These are phyloP conservation scores for Trametes gibbosa DNA, from an alignment of 768 basidiomycete species.

Conservation along the genomic window DNA sequence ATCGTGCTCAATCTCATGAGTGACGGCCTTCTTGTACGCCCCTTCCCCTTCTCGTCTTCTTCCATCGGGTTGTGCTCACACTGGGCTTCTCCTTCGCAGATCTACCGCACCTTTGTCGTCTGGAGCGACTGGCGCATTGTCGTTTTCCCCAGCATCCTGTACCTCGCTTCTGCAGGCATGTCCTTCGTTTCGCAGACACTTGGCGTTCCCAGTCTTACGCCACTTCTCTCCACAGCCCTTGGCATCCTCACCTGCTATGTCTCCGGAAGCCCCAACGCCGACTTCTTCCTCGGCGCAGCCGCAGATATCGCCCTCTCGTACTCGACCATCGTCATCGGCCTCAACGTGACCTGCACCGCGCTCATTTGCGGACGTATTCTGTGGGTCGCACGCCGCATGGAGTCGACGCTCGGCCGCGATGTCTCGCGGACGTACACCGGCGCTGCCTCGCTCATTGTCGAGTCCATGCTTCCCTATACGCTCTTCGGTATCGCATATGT, in stretches of 20 bases:
- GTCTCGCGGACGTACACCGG: slow-evolving; percentile 1
- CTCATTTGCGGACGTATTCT: slow-evolving; percentile 38
- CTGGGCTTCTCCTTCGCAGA: background rate
- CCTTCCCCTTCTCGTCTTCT: background rate
- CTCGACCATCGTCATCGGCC: slow-evolving; percentile 37
- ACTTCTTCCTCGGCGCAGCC: slow-evolving; percentile 38
- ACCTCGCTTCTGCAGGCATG: slow-evolving; percentile 6
- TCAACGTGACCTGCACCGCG: slow-evolving; percentile 40
- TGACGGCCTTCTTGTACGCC: slow-evolving; percentile 37
- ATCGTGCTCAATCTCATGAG: slow-evolving; percentile 29
- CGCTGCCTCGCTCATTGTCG: slow-evolving; percentile 8
- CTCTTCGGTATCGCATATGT: slow-evolving; percentile 6
- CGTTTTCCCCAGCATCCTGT: slow-evolving; percentile 5
- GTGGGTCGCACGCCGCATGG: background rate
- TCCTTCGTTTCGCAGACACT: too few species aligned
- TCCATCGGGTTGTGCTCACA: background rate
- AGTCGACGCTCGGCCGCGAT: background rate
- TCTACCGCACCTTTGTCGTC: slow-evolving; percentile 12
- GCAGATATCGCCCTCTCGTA: slow-evolving; percentile 40
- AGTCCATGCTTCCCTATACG: slow-evolving; percentile 14
- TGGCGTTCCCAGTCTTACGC: background rate
- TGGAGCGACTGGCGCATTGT: slow-evolving; percentile 6
- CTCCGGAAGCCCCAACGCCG: slow-evolving; percentile 36
- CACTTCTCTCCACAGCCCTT: slow-evolving; percentile 29
- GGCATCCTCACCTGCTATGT: slow-evolving; percentile 39